Evolutionary conservation across 2,329 filamentous ascomycete species (phyloP).

Genomic region (Fusarium chaquense): DNA sequence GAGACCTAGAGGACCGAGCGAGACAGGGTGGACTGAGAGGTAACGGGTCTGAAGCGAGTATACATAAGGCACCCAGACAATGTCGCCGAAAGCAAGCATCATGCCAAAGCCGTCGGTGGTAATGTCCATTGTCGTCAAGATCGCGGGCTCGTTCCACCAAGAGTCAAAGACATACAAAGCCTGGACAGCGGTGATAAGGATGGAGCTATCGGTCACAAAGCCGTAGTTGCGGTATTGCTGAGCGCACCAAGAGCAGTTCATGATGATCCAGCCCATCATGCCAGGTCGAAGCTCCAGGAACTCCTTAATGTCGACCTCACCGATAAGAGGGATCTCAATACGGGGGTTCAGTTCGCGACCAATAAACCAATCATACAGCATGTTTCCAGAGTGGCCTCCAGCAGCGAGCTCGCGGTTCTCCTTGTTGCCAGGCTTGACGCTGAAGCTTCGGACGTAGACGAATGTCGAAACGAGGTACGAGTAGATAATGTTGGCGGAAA

Average conservation of each 20-base stretch:
- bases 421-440: slow-evolving; percentile 79
- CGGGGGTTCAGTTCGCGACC: slow-evolving; percentile 95
- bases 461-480: slow-evolving; percentile 78
- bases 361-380: slow-evolving; percentile 96
- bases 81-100: slow-evolving; percentile 93
- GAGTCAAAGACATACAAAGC: slow-evolving; percentile 86
- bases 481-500: slow-evolving; percentile 85
- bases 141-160: slow-evolving; percentile 87
- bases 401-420: slow-evolving; percentile 81
- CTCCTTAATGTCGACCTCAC: slow-evolving; percentile 89
- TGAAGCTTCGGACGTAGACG: slow-evolving; percentile 86
- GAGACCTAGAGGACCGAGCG: slow-evolving; percentile 78
- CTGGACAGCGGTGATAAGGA: slow-evolving; percentile 83
- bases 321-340: slow-evolving; percentile 79
- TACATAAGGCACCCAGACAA: slow-evolving; percentile 92
- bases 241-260: slow-evolving; percentile 86
- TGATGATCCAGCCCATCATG: slow-evolving; percentile 86
- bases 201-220: slow-evolving; percentile 85
- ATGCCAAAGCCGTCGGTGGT: slow-evolving; percentile 93
- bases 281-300: slow-evolving; percentile 94
- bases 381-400: slow-evolving; percentile 84
- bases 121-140: slow-evolving; percentile 94
- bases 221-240: slow-evolving; percentile 90
- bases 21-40: slow-evolving; percentile 82
- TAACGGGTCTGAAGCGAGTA: slow-evolving; percentile 90